These are phyloP conservation scores for Saturnispora silvae DNA, from an alignment of 805 yeast species.

Conservation along the genomic window DNA sequence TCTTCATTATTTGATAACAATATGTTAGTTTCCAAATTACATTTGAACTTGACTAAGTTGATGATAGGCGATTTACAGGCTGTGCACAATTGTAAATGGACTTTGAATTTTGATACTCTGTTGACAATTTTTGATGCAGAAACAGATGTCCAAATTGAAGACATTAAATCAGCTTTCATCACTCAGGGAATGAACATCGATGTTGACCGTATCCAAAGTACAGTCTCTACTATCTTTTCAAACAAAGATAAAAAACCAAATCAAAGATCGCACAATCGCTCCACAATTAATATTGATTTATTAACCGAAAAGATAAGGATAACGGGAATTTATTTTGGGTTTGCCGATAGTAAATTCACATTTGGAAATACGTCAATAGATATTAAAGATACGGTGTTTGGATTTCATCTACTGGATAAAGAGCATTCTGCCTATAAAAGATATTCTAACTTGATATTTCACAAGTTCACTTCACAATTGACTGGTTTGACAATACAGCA, in stretches of 20 bases:
- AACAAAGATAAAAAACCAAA: background rate
- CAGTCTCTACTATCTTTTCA: background rate
- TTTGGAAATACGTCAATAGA: background rate
- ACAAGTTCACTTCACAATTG: constrained; percentile 10
- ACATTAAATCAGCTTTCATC: constrained; percentile 6
- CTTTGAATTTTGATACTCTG: constrained; percentile 4
- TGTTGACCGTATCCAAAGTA: background rate
- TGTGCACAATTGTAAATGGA: constrained; percentile 10
- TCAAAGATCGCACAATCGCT: background rate
- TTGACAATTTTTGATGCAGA: background rate
- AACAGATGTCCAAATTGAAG: background rate
- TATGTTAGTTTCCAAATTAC: constrained; percentile 1
- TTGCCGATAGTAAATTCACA: constrained; percentile 8
- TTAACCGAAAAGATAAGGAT: constrained; percentile 6
- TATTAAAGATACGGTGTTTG: constrained; percentile 10
- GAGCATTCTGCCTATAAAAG: constrained; percentile 6
- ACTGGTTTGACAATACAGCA: constrained; percentile 9
- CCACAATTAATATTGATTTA: constrained; percentile 1
- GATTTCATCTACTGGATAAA: constrained; percentile 7
- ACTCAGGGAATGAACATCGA: constrained; percentile 8
- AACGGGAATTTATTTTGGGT: constrained; percentile 10
- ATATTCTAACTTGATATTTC: constrained; percentile 3
- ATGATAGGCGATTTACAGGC: background rate
- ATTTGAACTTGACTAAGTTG: constrained; percentile 10
- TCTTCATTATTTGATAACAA: background rate